These are phyloP conservation scores for Colletotrichum euphorbiae DNA, from an alignment of 2,329 filamentous ascomycete genomes.

Conservation along the genomic window DNA sequence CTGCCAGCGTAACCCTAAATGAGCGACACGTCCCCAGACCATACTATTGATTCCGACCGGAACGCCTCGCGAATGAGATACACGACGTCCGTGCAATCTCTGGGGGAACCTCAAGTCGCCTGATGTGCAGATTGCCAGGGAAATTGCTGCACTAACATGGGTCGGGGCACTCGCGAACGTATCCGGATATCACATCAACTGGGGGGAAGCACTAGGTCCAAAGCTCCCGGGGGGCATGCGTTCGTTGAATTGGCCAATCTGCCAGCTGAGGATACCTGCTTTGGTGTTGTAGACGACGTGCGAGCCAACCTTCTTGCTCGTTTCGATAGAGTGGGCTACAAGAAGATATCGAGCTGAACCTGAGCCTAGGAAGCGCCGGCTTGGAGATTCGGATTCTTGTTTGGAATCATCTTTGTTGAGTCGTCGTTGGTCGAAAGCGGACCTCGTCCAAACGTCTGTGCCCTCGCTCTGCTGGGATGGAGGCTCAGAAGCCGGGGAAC, in stretches of 20 bases:
- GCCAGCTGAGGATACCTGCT: not conserved
- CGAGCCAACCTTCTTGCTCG: too few species aligned
- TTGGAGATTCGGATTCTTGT: too few species aligned
- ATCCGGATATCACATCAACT: conserved; percentile 25
- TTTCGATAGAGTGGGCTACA: too few species aligned
- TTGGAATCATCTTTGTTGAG: too few species aligned
- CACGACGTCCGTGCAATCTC: conserved; percentile 4
- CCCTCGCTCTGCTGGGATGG: conserved; percentile 8
- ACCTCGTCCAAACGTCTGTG: not conserved
- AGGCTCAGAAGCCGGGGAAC: conserved; percentile 21
- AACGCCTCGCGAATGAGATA: not conserved
- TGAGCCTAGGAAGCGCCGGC: too few species aligned
- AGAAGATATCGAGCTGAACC: too few species aligned
- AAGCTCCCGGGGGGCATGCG: not conserved
- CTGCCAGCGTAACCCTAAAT: not conserved
- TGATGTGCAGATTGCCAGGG: conserved; percentile 26
- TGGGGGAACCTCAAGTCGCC: not conserved
- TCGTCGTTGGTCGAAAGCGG: not conserved
- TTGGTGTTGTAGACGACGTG: too few species aligned
- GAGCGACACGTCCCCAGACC: not conserved
- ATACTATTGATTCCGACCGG: not conserved
- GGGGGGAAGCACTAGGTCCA: conserved; percentile 4
- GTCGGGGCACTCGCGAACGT: conserved; percentile 26
- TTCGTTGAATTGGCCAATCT: conserved; percentile 2
- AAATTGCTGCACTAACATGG: conserved; percentile 31